Percentiles rank a stretch among this genome's conserved stretches.
Evolutionary conservation across 768 basidiomycete species (phyloP).

Genomic region (Rhizopogon vinicolor): DNA sequence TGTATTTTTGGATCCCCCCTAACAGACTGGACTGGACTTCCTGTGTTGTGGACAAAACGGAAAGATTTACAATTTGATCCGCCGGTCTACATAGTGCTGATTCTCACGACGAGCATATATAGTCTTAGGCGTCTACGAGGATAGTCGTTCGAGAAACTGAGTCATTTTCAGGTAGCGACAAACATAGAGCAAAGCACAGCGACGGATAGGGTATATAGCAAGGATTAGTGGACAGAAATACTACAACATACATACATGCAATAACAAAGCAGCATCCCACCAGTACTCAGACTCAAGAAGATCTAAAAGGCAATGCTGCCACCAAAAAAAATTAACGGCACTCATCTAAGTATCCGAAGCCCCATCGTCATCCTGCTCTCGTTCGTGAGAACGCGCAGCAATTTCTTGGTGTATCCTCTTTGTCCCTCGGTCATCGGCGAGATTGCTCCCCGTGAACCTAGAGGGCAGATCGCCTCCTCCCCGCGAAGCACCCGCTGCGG

Average conservation of each 20-base stretch:
- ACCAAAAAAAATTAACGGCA: background rate
- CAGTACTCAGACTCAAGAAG: slow-evolving; percentile 28
- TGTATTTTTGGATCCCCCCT: background rate
- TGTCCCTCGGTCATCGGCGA: slow-evolving; percentile 46
- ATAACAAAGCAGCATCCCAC: slow-evolving; percentile 1
- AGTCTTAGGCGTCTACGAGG: too few species aligned
- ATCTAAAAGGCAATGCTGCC: slow-evolving; percentile 22
- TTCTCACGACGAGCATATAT: background rate
- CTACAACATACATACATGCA: slow-evolving; percentile 15
- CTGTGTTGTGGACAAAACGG: background rate
- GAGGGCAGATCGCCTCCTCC: slow-evolving; percentile 23
- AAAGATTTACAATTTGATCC: slow-evolving; percentile 1
- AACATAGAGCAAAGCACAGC: background rate
- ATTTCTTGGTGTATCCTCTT: slow-evolving; percentile 58
- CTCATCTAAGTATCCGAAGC: slow-evolving; percentile 25
- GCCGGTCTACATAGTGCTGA: background rate
- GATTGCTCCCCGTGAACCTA: slow-evolving; percentile 32
- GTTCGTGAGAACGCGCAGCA: slow-evolving; percentile 18
- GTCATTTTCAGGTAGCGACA: background rate
- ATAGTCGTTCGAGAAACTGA: background rate
- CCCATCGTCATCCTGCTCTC: slow-evolving; percentile 26
- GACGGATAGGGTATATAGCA: background rate
- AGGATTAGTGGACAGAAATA: slow-evolving; percentile 6
- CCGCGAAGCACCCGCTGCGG: slow-evolving; percentile 24
- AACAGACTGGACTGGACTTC: background rate